Percentiles rank a stretch among this genome's conserved stretches.
Conservation (phyloP, 2,329 filamentous ascomycete genomes). For the Colletotrichum lupini region DNA sequence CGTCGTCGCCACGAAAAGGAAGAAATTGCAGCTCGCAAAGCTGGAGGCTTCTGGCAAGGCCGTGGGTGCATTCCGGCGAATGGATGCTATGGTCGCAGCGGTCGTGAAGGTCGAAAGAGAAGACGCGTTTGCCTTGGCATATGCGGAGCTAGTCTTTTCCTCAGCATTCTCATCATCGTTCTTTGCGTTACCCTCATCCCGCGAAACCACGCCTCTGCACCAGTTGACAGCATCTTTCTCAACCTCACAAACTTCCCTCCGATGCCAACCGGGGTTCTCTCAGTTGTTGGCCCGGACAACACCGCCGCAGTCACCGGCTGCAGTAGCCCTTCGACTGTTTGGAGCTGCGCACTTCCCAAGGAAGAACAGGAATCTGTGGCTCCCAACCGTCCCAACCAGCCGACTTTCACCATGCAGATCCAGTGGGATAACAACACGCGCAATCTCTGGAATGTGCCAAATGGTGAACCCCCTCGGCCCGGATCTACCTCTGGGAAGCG, state of each 20-base stretch:
- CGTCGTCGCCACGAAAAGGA: constrained; percentile 73
- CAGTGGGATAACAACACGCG: constrained; percentile 72
- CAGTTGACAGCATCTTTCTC: constrained; percentile 71
- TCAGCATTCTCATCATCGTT: constrained; percentile 68
- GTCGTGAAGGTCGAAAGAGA: constrained; percentile 71
- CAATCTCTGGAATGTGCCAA: constrained; percentile 60
- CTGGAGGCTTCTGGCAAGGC: constrained; percentile 73
- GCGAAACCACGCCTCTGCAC: constrained; percentile 39
- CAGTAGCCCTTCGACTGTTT: constrained; percentile 77
- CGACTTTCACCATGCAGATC: constrained; percentile 85
- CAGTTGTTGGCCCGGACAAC: constrained; percentile 79
- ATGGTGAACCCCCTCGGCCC: constrained; percentile 47
- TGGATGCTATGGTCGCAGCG: constrained; percentile 74
- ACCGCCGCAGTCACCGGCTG: constrained; percentile 74
- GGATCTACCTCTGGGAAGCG: constrained; percentile 24
- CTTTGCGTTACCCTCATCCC: constrained; percentile 68
- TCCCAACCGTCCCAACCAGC: constrained; percentile 74
- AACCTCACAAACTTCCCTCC: constrained; percentile 89
- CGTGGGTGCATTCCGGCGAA: constrained; percentile 70
- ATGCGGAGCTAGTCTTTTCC: constrained; percentile 59
- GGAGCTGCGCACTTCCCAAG: constrained; percentile 88
- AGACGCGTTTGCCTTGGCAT: constrained; percentile 70
- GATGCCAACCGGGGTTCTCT: constrained; percentile 85
- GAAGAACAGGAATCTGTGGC: constrained; percentile 74
- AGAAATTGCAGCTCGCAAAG: constrained; percentile 66